Evolutionary conservation across 306 rosid species (phyloP).

Genomic region (Glycine soja): DNA sequence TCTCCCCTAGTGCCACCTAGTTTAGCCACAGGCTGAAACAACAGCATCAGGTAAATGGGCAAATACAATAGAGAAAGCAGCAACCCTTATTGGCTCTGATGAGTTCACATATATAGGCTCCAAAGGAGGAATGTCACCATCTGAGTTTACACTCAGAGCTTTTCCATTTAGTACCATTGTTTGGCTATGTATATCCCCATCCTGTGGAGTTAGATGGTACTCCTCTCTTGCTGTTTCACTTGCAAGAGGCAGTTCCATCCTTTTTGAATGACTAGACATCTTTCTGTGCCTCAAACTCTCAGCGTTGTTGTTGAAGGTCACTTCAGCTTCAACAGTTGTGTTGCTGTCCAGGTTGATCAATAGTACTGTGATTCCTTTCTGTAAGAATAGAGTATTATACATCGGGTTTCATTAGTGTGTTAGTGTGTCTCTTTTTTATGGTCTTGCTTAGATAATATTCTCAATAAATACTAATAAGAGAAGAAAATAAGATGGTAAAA

Average conservation of each 20-base stretch:
- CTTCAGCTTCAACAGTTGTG: conserved; percentile 54
- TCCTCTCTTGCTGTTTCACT: conserved; percentile 67
- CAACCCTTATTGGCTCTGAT: conserved; percentile 63
- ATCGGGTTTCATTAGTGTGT: conserved; percentile 19
- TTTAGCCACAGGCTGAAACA: conserved; percentile 73
- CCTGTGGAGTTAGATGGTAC: conserved; percentile 77
- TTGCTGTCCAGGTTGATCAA: conserved; percentile 72
- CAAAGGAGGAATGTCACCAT: conserved; percentile 72
- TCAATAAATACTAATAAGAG: no score
- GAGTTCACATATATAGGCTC: conserved; percentile 66
- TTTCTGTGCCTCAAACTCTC: conserved; percentile 50
- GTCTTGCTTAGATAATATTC: not conserved
- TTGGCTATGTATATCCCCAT: conserved; percentile 80
- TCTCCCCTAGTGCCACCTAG: conserved; percentile 12
- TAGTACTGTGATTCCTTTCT: conserved; percentile 81
- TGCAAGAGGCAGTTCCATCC: conserved; percentile 37
- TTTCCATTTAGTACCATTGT: conserved; percentile 78
- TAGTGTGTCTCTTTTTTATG: conserved; percentile 35
- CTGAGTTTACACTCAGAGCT: conserved; percentile 59
- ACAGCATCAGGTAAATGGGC: conserved; percentile 68
- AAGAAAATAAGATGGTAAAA: no score
- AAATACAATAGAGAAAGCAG: conserved; percentile 87
- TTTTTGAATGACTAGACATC: conserved; percentile 22
- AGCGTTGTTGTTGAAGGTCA: conserved; percentile 37
- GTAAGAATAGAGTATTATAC: conserved; percentile 44